These are phyloP conservation scores for Coemansia sp. DNA, from an alignment of 192 early-diverging fungal species.

Conservation along the genomic window DNA sequence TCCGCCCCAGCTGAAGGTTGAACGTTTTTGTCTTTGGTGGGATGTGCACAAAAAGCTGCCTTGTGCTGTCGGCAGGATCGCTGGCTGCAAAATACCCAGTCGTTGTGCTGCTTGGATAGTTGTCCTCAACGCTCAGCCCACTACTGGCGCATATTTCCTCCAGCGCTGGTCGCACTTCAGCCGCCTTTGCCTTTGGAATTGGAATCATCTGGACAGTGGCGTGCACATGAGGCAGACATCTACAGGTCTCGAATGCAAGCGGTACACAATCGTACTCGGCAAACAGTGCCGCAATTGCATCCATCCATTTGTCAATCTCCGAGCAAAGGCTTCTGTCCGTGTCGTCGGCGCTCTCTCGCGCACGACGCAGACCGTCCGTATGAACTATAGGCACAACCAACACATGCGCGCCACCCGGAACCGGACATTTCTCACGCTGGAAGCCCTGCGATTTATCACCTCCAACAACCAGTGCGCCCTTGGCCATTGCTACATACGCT, in stretches of 20 bases:
- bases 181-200: slow-evolving; percentile 28
- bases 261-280: slow-evolving; percentile 62
- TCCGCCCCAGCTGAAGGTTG: slow-evolving; percentile 79
- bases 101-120: slow-evolving; percentile 22
- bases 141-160: slow-evolving; percentile 30
- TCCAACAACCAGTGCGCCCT: slow-evolving; percentile 75
- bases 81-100: slow-evolving; percentile 41
- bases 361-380: slow-evolving; percentile 38
- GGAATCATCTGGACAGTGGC: slow-evolving; percentile 44
- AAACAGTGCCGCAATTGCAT: slow-evolving; percentile 44
- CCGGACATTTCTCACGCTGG: slow-evolving; percentile 28
- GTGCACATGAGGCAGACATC: slow-evolving; percentile 48
- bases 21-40: slow-evolving; percentile 49
- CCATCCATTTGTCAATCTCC: slow-evolving; percentile 58
- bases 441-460: slow-evolving; percentile 13
- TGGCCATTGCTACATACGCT: slow-evolving; percentile 82
- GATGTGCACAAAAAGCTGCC: slow-evolving; percentile 32
- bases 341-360: slow-evolving; percentile 36
- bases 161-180: slow-evolving; percentile 15
- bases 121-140: slow-evolving; percentile 11
- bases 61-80: slow-evolving; percentile 15
- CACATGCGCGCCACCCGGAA: slow-evolving; percentile 83
- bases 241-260: slow-evolving; percentile 76
- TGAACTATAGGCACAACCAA: slow-evolving; percentile 72
- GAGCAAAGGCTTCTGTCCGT: slow-evolving; percentile 56